Evolutionary conservation across 2,329 filamentous ascomycete genomes (phyloP), one percentile per base, ranked within the genome.

Genomic region (Thielaviopsis populi): DNA sequence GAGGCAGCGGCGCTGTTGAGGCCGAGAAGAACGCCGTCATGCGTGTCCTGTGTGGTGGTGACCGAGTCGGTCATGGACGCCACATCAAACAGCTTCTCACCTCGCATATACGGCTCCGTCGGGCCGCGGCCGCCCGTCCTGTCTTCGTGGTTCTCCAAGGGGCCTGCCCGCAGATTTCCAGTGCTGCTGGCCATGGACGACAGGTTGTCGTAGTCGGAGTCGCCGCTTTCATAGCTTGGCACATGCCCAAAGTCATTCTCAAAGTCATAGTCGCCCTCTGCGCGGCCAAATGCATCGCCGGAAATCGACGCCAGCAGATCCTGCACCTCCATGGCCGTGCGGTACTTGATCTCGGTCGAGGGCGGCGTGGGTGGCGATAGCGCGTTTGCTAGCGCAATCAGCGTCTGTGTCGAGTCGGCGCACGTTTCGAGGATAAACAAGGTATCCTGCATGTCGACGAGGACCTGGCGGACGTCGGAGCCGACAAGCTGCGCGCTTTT

Each of bases 351-450:
- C 68, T 88, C 86, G 67, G 87, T 89, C 70, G 83, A 92, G 1
- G 91, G 90, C 0, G 91, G 87, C 7, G 84, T 85, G 0, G 94
- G 92, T 3, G 92, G 94, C 43, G 86, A 84, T 3, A 99, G 78
- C 0, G 87, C 91, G 69, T 88, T 89, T 17, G 91, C 75, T 50
- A 95, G 80, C 1, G 82, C 80, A 62, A 96, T 86, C 15, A 99
- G 79, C 0, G 94, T 99, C 72, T 96, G 91, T 0, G 91, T 97
- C 1, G 94, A 99, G 74, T 99, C 94, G 37, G 94, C 94, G 70
- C 95, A 99, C 0, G 91, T 95, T 73, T 99, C 94, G 6, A 99
- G 76, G 41, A 99, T 86, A 62, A 99, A 79, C 1, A 99, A 79
- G 68, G 95, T 87, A 70, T 96, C 91, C 66, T 84, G 84, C 58